phyloP scores from a whole-genome alignment of 2,329 filamentous ascomycete genomes.

The Trichothecium sympodiale region DNA sequence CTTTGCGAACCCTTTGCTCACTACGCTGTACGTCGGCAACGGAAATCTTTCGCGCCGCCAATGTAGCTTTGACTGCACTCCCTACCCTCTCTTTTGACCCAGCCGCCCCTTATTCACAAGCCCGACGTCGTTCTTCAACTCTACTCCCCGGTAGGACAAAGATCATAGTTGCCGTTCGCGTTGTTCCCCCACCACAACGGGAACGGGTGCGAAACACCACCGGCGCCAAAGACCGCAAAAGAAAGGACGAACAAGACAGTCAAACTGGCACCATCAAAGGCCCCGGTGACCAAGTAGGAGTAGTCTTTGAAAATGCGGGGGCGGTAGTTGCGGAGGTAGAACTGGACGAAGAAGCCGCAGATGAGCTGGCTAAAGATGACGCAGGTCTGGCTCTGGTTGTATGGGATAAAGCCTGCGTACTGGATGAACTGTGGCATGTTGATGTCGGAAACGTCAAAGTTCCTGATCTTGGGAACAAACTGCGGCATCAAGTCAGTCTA shows the following conservation, averaged over 20 bases:
- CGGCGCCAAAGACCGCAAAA: conserved; percentile 44
- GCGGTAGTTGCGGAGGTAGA: conserved; percentile 39
- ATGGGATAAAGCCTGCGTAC: conserved; percentile 42
- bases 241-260: conserved; percentile 39
- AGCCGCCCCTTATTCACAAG: too few species aligned
- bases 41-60: too few species aligned
- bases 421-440: conserved; percentile 44
- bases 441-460: conserved; percentile 28
- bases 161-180: conserved; percentile 32
- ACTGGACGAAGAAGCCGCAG: conserved; percentile 37
- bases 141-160: conserved; percentile 28
- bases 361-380: conserved; percentile 35
- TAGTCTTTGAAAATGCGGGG: conserved; percentile 43
- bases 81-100: too few species aligned
- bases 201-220: conserved; percentile 30
- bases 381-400: conserved; percentile 44
- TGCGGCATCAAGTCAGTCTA: too few species aligned
- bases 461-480: conserved; percentile 34
- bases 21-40: too few species aligned
- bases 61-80: too few species aligned
- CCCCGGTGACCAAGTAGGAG: conserved; percentile 40
- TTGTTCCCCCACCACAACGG: conserved; percentile 47
- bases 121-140: too few species aligned
- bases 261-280: conserved; percentile 39
- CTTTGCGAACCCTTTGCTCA: too few species aligned